Percentiles rank a stretch among this genome's conserved stretches.
Conservation (phyloP, 2,329 filamentous ascomycete species). For the Trichoderma sp. region DNA sequence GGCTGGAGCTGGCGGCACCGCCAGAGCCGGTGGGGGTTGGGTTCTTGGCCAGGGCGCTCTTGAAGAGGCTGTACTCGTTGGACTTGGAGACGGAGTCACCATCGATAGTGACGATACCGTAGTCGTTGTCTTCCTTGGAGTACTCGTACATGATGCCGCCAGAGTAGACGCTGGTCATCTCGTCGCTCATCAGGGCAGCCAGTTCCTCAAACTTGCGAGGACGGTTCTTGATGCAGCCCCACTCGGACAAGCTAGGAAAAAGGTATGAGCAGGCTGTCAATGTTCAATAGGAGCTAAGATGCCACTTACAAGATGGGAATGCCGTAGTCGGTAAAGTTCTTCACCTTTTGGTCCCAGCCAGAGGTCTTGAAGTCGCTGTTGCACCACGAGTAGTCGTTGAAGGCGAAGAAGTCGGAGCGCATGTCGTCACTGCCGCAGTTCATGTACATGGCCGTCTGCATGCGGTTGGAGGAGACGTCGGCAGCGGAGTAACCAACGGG, state of each 20-base stretch:
- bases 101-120: conserved; percentile 73
- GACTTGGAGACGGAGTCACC: conserved; percentile 57
- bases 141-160: conserved; percentile 98
- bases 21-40: conserved; percentile 55
- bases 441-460: conserved; percentile 87
- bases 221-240: conserved; percentile 80
- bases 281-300: not conserved
- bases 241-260: conserved; percentile 74
- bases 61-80: conserved; percentile 62
- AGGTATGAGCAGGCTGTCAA: not conserved
- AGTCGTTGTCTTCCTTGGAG: conserved; percentile 75
- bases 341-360: conserved; percentile 86
- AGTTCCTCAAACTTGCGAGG: conserved; percentile 80
- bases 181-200: conserved; percentile 70
- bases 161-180: conserved; percentile 92
- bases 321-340: conserved; percentile 83
- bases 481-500: conserved; percentile 79
- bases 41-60: conserved; percentile 52
- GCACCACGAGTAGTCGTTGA: conserved; percentile 91
- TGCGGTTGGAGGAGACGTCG: conserved; percentile 81
- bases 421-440: conserved; percentile 86
- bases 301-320: conserved; percentile 72
- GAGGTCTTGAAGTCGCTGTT: conserved; percentile 69
- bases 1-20: conserved; percentile 52
- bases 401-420: conserved; percentile 85